Evolutionary conservation across 2,329 filamentous ascomycete genomes (phyloP), one percentile per base, ranked within the genome.

Genomic region (Alternaria dauci): DNA sequence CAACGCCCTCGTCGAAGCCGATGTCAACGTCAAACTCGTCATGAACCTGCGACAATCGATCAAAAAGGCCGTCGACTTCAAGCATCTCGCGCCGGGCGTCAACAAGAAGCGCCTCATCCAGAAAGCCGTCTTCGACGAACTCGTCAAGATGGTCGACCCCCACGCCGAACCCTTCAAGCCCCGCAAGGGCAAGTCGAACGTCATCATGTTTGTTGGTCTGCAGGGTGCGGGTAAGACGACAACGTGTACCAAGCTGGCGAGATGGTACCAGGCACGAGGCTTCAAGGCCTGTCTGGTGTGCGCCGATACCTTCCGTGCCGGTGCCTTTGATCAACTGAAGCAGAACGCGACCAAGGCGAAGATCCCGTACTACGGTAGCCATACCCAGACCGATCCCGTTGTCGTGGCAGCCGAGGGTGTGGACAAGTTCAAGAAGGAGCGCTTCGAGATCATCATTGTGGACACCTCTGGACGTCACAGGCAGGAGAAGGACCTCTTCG

Each of bases 71-170:
- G 95, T 99, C 80, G 97, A 97, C 82, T 97, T 99, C 83, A 93
- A 95, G 78, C 93, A 97, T 63, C 86, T 97, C 16, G 91, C 93
- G 4, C 88, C 93, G 28, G 91, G 91, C 68, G 93, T 96, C 67
- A 99, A 98, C 85, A 99, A 98, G 87, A 98, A 98, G 83, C 92
- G 94, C 69, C 84, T 99, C 62, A 97, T 99, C 76, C 95, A 99
- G 76, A 98, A 98, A 80, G 88, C 95, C 68, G 95, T 99, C 70
- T 99, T 96, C 79, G 94, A 99, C 77, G 93, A 98, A 79, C 89
- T 99, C 53, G 94, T 98, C 69, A 90, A 93, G 74, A 89, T 99
- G 52, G 95, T 99, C 69, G 93, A 99, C 74, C 95, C 95, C 26
- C 94, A 98, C 80, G 90, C 92, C 72, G 94, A 97, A 68, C 91